Evolutionary conservation across 176 grass and related monocot species (phyloP).

Genomic region (Carex kokanica): DNA sequence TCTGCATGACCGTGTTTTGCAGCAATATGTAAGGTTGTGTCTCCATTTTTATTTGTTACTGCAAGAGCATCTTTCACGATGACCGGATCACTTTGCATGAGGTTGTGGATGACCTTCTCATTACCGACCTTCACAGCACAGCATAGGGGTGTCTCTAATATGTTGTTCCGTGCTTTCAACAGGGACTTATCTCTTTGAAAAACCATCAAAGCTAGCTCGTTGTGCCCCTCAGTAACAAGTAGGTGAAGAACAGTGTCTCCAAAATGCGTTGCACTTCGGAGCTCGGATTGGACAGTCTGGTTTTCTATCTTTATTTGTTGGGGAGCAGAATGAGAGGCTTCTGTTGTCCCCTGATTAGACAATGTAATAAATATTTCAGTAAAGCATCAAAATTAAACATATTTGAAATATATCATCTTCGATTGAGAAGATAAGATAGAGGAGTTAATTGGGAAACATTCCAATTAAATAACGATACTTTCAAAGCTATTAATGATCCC

Average conservation of each 20-base stretch:
- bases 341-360: no score
- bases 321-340: no score
- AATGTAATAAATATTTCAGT: no score
- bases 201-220: no score
- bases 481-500: no score
- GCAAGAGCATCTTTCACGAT: background rate
- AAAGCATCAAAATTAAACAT: no score
- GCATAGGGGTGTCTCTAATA: background rate
- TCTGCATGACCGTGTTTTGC: background rate
- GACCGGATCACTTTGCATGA: background rate
- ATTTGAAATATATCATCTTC: no score
- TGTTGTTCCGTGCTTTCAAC: background rate
- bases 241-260: no score
- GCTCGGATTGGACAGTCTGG: background rate
- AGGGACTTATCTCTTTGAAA: background rate
- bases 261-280: background rate
- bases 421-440: no score
- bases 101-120: background rate
- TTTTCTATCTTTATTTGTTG: no score
- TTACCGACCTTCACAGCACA: background rate
- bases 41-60: background rate
- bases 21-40: slow-evolving; percentile 13
- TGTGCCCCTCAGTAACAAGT: background rate
- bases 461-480: no score
- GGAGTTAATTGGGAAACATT: no score